Evolutionary conservation across 371 early-diverging fungal species (phyloP).

Genomic region (Rhizomucor pusillus): DNA sequence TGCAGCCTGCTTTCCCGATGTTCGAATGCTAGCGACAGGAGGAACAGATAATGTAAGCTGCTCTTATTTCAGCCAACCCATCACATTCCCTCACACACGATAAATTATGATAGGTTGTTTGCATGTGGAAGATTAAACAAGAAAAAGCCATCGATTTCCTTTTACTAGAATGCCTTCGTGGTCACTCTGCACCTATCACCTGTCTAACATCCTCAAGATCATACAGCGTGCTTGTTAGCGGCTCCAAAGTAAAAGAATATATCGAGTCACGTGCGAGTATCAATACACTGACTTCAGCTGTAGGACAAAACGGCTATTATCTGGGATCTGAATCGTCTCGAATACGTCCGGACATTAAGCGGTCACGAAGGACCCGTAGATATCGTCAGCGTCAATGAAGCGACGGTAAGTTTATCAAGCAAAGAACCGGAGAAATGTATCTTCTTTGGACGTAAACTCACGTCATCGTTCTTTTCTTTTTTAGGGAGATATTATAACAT

Average conservation of each 20-base stretch:
- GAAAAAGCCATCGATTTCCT: constrained; percentile 47
- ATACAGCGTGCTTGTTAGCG: constrained; percentile 67
- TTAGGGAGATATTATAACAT: constrained; percentile 72
- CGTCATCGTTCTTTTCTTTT: neutral
- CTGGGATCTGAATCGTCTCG: constrained; percentile 74
- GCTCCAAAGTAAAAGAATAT: constrained; percentile 51
- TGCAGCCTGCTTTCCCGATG: constrained; percentile 62
- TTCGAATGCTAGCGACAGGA: constrained; percentile 69
- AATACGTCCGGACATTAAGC: constrained; percentile 60
- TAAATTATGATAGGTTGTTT: constrained; percentile 40
- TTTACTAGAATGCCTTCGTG: constrained; percentile 61
- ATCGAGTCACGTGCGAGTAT: neutral
- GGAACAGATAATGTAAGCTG: constrained; percentile 63
- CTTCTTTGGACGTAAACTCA: too few relatives aligned
- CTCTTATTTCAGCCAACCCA: neutral
- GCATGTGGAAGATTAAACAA: constrained; percentile 60
- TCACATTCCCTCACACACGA: too few relatives aligned
- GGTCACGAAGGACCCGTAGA: constrained; percentile 62
- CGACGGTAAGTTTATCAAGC: constrained; percentile 46
- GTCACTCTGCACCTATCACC: constrained; percentile 61
- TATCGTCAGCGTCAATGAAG: constrained; percentile 57
- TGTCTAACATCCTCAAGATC: constrained; percentile 62
- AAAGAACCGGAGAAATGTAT: neutral
- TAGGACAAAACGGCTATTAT: constrained; percentile 71
- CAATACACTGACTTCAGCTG: neutral